phyloP scores from a whole-genome alignment of 164 flowering plant genomes.

The Akebia trifoliata region DNA sequence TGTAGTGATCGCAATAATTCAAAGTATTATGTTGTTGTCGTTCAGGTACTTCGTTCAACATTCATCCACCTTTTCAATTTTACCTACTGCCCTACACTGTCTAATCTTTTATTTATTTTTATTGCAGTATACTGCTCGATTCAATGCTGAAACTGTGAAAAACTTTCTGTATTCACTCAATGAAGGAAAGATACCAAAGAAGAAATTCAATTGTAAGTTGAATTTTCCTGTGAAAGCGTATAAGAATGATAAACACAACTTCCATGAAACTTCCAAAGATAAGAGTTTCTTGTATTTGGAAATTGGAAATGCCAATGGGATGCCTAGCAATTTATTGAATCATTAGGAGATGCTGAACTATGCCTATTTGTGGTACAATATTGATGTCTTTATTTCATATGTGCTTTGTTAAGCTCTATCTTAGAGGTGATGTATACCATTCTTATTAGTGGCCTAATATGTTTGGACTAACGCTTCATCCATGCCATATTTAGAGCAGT shows the following conservation, averaged over 20 bases:
- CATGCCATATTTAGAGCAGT: too few relatives aligned
- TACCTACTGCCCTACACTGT: not conserved
- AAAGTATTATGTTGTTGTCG: slow-evolving; percentile 90
- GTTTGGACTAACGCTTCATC: too few relatives aligned
- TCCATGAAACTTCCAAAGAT: not conserved
- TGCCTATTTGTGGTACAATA: too few relatives aligned
- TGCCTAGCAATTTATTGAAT: not conserved
- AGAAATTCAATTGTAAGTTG: slow-evolving; percentile 87
- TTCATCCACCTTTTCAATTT: not conserved
- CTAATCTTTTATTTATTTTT: slow-evolving; percentile 4
- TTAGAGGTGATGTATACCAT: too few relatives aligned
- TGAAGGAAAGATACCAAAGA: slow-evolving; percentile 85
- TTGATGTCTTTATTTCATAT: too few relatives aligned
- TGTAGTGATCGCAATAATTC: slow-evolving; percentile 83
- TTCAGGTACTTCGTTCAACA: slow-evolving; percentile 55
- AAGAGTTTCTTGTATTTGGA: not conserved
- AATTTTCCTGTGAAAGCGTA: not conserved
- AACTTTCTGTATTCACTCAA: slow-evolving; percentile 76
- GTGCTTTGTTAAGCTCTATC: too few relatives aligned
- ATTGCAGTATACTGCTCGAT: slow-evolving; percentile 87
- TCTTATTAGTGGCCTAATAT: too few relatives aligned
- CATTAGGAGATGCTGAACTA: too few relatives aligned
- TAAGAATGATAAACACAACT: not conserved
- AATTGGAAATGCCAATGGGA: not conserved
- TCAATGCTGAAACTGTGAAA: slow-evolving; percentile 87